Evolutionary conservation across 345 rosid genomes (phyloP).

Genomic region (Camelina sativa): DNA sequence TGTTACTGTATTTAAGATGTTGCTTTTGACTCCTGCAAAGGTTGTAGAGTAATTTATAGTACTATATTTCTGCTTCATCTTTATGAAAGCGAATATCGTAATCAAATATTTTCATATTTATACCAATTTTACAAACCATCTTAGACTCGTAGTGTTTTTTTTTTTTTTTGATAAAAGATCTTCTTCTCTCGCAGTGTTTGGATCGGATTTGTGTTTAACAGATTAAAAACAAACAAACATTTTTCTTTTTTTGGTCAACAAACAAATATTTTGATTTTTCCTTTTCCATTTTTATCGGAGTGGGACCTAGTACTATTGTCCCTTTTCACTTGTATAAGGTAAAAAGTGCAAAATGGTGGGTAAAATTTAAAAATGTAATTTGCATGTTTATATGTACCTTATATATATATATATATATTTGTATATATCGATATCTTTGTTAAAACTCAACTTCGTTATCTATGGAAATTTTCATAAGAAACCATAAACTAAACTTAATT

Average conservation of each 20-base stretch:
- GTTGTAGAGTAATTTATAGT: not conserved
- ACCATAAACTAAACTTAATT: not conserved
- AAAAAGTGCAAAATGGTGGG: constrained; percentile 32
- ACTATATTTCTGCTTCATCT: not conserved
- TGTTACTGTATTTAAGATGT: not conserved
- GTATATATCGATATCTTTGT: not conserved
- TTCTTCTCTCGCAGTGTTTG: too few species aligned
- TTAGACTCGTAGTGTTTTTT: too few species aligned
- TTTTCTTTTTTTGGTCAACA: too few species aligned
- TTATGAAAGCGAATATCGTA: not conserved
- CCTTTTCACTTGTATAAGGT: constrained; percentile 38
- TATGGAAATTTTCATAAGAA: not conserved
- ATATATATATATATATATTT: not conserved
- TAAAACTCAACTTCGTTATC: not conserved
- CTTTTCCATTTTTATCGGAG: not conserved
- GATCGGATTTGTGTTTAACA: not conserved
- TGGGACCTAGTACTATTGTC: constrained; percentile 28
- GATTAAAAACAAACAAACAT: not conserved
- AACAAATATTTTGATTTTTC: not conserved
- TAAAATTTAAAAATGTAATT: constrained; percentile 30
- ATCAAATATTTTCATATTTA: not conserved
- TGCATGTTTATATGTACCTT: constrained; percentile 30
- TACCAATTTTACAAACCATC: not conserved
- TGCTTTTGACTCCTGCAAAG: constrained; percentile 30
- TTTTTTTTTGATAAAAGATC: too few species aligned